phyloP scores from a whole-genome alignment of 495 filamentous ascomycete species.

The Poronia punctata region DNA sequence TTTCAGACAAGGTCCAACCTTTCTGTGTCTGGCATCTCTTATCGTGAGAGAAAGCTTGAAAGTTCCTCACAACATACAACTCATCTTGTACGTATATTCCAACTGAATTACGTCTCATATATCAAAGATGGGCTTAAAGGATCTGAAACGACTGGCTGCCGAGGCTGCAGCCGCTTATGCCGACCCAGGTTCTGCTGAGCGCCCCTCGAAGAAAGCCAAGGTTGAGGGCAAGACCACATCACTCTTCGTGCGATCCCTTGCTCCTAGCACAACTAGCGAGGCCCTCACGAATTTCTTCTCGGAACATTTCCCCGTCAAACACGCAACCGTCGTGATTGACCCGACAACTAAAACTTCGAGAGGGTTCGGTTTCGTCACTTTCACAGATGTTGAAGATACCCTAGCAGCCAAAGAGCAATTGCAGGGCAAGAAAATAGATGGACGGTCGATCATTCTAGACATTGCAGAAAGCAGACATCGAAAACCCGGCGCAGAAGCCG shows the following conservation, averaged over 20 bases:
- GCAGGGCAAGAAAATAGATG: slow-evolving; percentile 63
- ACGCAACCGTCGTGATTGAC: slow-evolving; percentile 81
- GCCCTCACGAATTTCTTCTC: slow-evolving; percentile 82
- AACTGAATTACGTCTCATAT: neutral
- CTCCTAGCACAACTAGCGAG: slow-evolving; percentile 71
- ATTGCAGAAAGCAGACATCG: slow-evolving; percentile 80
- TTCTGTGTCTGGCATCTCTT: neutral
- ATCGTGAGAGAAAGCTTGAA: neutral
- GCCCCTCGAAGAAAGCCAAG: slow-evolving; percentile 36
- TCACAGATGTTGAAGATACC: slow-evolving; percentile 88
- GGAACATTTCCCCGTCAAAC: slow-evolving; percentile 86
- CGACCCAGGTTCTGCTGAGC: slow-evolving; percentile 15
- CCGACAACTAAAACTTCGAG: slow-evolving; percentile 73
- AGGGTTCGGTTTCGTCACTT: slow-evolving; percentile 95
- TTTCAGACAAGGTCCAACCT: slow-evolving; percentile 1
- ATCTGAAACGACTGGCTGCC: slow-evolving; percentile 27
- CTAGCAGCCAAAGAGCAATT: slow-evolving; percentile 69
- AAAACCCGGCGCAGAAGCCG: slow-evolving; percentile 39
- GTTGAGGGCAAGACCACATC: slow-evolving; percentile 50
- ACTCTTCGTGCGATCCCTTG: slow-evolving; percentile 85
- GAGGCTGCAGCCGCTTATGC: slow-evolving; percentile 19
- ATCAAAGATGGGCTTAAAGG: slow-evolving; percentile 26
- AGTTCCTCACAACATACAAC: neutral
- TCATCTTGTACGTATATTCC: neutral
- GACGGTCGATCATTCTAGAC: slow-evolving; percentile 76